phyloP scores from a whole-genome alignment of 495 filamentous ascomycete genomes.

The Aeminium ludgeri region DNA sequence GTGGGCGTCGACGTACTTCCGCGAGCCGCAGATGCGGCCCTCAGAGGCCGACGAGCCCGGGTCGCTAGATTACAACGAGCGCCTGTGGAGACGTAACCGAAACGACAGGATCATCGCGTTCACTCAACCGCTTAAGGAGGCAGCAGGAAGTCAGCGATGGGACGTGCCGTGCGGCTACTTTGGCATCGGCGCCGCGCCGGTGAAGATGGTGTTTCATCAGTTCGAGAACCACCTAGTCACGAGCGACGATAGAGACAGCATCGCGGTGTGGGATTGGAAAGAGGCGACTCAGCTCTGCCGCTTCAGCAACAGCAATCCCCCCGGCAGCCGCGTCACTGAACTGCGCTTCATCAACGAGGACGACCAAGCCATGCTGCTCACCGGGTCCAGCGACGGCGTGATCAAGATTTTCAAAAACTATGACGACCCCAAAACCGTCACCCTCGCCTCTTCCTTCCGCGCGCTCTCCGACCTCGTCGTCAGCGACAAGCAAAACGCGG shows the following conservation, averaged over 20 bases:
- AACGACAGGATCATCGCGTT: constrained; percentile 84
- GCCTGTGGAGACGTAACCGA: constrained; percentile 79
- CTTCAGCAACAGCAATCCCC: constrained; percentile 87
- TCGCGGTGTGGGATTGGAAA: constrained; percentile 90
- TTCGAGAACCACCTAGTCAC: constrained; percentile 91
- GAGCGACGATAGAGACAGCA: constrained; percentile 79
- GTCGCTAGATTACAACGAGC: constrained; percentile 89
- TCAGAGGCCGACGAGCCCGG: constrained; percentile 92
- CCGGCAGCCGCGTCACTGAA: constrained; percentile 82
- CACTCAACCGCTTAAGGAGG: constrained; percentile 82
- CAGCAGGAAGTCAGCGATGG: constrained; percentile 72
- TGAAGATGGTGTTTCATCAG: constrained; percentile 90
- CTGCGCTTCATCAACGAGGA: constrained; percentile 96
- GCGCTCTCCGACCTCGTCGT: constrained; percentile 84
- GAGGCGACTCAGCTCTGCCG: constrained; percentile 51
- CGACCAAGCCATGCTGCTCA: constrained; percentile 86
- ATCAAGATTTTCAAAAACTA: constrained; percentile 90
- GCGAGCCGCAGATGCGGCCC: constrained; percentile 95
- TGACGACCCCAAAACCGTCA: constrained; percentile 48
- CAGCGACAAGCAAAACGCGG: constrained; percentile 82
- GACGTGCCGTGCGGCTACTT: constrained; percentile 59
- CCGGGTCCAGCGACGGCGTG: constrained; percentile 84
- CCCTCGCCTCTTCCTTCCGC: constrained; percentile 83
- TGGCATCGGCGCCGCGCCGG: constrained; percentile 72
- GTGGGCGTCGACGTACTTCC: constrained; percentile 97